Conservation (phyloP, 139 green algal genomes). For the Edaphochlamys debaryana region DNA sequence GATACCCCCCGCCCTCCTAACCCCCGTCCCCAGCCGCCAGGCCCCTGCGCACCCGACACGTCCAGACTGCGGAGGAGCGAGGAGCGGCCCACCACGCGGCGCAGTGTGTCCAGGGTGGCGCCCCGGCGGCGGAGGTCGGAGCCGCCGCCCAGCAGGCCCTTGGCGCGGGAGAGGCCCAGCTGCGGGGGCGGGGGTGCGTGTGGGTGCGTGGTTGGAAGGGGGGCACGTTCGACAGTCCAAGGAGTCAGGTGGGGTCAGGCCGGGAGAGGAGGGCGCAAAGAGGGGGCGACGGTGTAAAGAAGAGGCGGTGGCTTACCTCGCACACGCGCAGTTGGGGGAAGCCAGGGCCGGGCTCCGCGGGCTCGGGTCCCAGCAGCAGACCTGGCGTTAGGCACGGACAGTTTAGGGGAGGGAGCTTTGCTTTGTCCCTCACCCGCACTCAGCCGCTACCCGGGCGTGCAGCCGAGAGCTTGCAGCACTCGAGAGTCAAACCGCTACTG, state of each 20-base stretch:
- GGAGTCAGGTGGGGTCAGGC: no score
- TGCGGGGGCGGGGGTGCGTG: neutral
- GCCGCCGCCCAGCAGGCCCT: neutral
- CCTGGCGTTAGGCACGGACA: neutral
- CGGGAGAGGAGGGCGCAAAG: no score
- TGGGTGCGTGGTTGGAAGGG: neutral
- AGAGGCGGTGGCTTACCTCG: neutral
- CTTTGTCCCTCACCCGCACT: neutral
- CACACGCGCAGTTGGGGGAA: constrained; percentile 24
- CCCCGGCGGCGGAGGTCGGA: neutral
- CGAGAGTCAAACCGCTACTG: neutral
- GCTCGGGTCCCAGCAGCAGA: neutral
- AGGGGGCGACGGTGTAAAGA: no score
- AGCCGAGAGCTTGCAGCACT: no score
- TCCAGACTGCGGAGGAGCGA: neutral
- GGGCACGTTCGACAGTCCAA: no score
- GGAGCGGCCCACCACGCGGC: constrained; percentile 19
- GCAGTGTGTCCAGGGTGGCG: neutral
- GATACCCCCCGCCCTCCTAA: neutral
- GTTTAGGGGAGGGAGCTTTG: neutral
- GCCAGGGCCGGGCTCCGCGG: neutral
- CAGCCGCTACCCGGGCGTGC: neutral
- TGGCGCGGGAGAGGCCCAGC: constrained; percentile 19
- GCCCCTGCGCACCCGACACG: neutral
- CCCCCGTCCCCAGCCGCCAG: neutral